Conservation (phyloP, 257 asterid species). For the Solanum neorickii region DNA sequence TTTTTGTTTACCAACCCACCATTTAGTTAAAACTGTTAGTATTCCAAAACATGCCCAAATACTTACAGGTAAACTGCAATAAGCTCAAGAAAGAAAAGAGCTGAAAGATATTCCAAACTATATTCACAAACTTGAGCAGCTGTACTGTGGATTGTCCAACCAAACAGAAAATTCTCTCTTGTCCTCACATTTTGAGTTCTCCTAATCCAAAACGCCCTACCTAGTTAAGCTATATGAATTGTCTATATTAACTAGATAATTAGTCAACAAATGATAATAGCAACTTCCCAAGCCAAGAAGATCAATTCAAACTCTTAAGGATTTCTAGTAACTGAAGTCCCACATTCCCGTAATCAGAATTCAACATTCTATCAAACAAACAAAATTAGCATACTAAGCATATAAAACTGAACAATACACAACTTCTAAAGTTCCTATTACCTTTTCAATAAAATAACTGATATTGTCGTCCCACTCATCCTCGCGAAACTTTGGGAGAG, state of each 20-base stretch:
- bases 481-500: conserved; percentile 26
- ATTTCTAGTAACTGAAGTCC: not conserved
- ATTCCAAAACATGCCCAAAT: not conserved
- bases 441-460: conserved; percentile 61
- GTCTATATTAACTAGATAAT: not conserved
- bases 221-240: not conserved
- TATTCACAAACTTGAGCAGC: not conserved
- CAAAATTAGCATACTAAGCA: not conserved
- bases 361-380: not conserved
- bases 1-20: not conserved
- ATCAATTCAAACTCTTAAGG: not conserved
- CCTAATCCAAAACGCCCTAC: not conserved
- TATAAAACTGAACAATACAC: not conserved
- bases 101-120: not conserved
- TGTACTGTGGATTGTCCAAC: not conserved
- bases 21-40: not conserved
- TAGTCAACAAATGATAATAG: not conserved
- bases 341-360: not conserved
- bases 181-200: not conserved
- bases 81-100: not conserved
- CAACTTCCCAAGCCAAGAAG: not conserved
- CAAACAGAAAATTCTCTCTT: not conserved
- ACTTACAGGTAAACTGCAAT: not conserved
- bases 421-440: not conserved
- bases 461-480: conserved; percentile 38